A percentile compares a stretch with the other conserved stretches of the same genome.
These are phyloP conservation scores for Marasmius tenuissimus DNA, from an alignment of 1,284 basidiomycete species.

Conservation along the genomic window DNA sequence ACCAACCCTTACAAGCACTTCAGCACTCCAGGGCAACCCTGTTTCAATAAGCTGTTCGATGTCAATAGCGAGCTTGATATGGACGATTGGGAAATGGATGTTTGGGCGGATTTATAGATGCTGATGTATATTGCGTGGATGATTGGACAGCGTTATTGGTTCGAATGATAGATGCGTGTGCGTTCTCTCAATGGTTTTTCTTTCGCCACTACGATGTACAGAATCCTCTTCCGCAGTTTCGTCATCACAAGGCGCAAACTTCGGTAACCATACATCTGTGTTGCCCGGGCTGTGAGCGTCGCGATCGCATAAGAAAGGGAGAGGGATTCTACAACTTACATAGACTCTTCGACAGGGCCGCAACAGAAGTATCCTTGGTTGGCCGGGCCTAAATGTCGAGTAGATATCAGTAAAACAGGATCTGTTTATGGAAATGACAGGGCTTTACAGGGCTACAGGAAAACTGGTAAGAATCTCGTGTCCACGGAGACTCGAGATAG, in stretches of 20 bases:
- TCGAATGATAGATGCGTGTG: neutral
- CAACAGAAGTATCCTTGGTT: neutral
- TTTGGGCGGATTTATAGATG: constrained; percentile 28
- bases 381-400: neutral
- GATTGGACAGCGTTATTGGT: neutral
- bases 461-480: no score
- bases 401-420: no score
- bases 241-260: neutral
- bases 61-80: constrained; percentile 32
- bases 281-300: neutral
- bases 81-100: constrained; percentile 56
- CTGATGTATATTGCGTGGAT: neutral
- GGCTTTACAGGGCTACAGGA: no score
- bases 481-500: no score
- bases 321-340: neutral
- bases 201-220: neutral
- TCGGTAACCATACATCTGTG: neutral
- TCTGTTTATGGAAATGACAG: no score
- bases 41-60: constrained; percentile 72
- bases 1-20: constrained; percentile 71
- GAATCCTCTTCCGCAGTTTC: neutral
- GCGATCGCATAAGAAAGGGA: neutral
- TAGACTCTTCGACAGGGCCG: neutral
- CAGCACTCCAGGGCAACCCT: constrained; percentile 50
- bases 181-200: neutral